Conservation (phyloP, 2,329 filamentous ascomycete genomes). For the Aspergillus chevalieri region DNA sequence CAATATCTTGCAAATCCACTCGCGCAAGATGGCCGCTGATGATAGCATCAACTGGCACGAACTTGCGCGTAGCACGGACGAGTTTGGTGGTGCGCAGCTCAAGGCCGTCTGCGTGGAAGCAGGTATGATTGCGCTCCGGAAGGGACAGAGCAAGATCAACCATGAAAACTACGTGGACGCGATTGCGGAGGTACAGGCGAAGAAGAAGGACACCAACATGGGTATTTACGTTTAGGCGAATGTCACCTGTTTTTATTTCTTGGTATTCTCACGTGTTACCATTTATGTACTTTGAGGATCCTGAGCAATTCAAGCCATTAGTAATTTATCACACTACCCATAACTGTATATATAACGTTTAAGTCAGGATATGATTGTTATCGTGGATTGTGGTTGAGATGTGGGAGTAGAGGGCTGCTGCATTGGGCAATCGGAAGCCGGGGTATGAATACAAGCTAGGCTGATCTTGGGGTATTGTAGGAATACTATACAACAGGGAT, state of each 20-base stretch:
- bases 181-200: constrained; percentile 78
- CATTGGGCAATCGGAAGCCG: too few relatives aligned
- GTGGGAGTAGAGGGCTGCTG: too few relatives aligned
- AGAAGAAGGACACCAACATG: constrained; percentile 76
- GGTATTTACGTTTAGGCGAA: constrained; percentile 37
- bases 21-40: constrained; percentile 95
- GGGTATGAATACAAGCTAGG: too few relatives aligned
- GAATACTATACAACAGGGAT: too few relatives aligned
- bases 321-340: too few relatives aligned
- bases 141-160: constrained; percentile 91
- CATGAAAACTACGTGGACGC: constrained; percentile 99
- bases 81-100: constrained; percentile 94
- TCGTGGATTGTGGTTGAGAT: too few relatives aligned
- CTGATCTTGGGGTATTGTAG: too few relatives aligned
- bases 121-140: constrained; percentile 95
- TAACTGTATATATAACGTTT: too few relatives aligned
- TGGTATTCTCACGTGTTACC: not conserved
- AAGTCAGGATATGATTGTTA: too few relatives aligned
- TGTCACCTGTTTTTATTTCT: not conserved
- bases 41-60: constrained; percentile 92
- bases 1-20: constrained; percentile 96
- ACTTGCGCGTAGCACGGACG: constrained; percentile 90
- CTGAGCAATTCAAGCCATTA: too few relatives aligned
- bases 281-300: too few relatives aligned
- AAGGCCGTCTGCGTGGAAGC: constrained; percentile 99